Base-by-base conservation (phyloP, 139 green algal species). In the Spirogloea muscicola region DNA sequence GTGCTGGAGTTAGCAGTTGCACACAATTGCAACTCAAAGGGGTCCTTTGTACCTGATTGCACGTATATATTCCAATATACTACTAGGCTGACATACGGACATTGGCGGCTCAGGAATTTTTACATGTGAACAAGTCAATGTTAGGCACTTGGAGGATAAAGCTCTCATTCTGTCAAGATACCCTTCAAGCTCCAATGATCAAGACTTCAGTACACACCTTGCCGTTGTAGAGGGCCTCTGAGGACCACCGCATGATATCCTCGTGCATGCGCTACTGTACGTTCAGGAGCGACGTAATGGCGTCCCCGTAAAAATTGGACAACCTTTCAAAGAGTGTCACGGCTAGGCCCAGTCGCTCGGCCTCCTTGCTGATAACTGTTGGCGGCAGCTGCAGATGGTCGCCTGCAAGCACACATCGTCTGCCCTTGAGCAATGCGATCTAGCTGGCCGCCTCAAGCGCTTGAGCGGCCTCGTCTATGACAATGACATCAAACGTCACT, bases 231-330 rank as follows among this genome's bases (percentile, higher is more conserved):
- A 98, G 81, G 81, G 90, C 90, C 25, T 92, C 62, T 9, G 81
- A 91, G 0, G 86, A 85, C 94, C 94, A 99, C 27, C 87, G 33
- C 89, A 97, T 96, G 85, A 99, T 96, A 62, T 61, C 49, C 1
- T 58, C 48, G 76, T 99, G 88, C 94, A 99, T 99, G 65, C 94
- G 85, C 77, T 98, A 98, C 84, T 98, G 93, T 57, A 89, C 49
- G 9, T 82, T 86, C 18, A 70, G 3, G 59, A 98, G 46, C 4
- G 87, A 84, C 81, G 88, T 96, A 74, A 81, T 55, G n/a, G n/a
- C n/a, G n/a, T n/a, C n/a, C n/a, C n/a, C n/a, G n/a, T n/a, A n/a
- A n/a, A n/a, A n/a, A n/a, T n/a, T n/a, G n/a, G n/a, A n/a, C n/a
- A 97, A 67, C 2, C 90, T 74, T 34, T 91, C 84, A 76, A 98